Base-by-base conservation (phyloP, 2,329 filamentous ascomycete species). In the Phaeosphaeria sp. region DNA sequence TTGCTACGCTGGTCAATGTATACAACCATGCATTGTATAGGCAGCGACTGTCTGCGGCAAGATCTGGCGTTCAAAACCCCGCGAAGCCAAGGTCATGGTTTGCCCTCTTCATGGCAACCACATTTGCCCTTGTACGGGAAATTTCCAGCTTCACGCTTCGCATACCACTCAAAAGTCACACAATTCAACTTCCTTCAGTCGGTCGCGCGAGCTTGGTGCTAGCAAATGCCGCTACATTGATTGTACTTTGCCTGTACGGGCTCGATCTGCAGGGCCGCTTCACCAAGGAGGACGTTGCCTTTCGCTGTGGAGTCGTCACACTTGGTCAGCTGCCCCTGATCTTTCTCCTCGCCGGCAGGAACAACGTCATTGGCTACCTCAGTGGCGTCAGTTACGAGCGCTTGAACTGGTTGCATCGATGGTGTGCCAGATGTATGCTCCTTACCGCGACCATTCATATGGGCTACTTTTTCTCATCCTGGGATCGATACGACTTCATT, bases 321-420 rank as follows among this genome's bases (percentile, higher is more conserved):
- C 75, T 86, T 47, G 76, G 79, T 10, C 84, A 87, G 63, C 63
- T 87, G 2, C 85, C 85, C 1, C 70, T 87, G n/a, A 77, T 87
- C 51, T 83, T 85, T 62, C 73, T 87, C 11, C 78, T 87, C 36
- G 79, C 84, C 1, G 83, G 83, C 10, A 85, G 85, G 71, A 81
- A 82, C 56, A 87, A 85, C 62, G 77, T 86, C 20, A 77, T 91
- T n/a, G 87, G 85, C 0, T 79, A 82, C 52, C 75, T 91, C 22
- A 81, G 84, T 3, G 89, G 89, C 11, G 82, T 84, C 10, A 87
- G 87, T 59, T 87, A 91, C 67, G 89, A 91, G 75, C 83, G 87
- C 9, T 78, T 91, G 56, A 91, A 90, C 72, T 91, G 89, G 89
- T 76, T 91, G 52, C 89, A 92, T 67, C 84, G 89, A 59, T 92